Evolutionary conservation across 495 filamentous ascomycete species (phyloP).

Genomic region (Aspergillus homomorphus): DNA sequence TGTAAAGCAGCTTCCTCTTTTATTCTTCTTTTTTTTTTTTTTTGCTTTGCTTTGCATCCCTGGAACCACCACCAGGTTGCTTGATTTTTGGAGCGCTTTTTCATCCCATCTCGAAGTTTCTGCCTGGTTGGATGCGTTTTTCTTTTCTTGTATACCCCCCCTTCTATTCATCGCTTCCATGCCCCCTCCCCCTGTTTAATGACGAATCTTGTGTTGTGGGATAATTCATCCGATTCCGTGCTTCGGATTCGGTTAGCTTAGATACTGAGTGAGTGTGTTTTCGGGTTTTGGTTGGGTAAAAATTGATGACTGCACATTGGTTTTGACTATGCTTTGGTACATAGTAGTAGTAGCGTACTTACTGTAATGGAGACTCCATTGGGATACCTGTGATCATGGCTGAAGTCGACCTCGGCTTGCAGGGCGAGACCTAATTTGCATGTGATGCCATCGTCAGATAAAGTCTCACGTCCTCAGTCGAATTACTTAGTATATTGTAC

Average conservation of each 20-base stretch:
- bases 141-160: constrained; percentile 26
- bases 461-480: too few relatives aligned
- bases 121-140: constrained; percentile 23
- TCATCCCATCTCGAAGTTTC: constrained; percentile 1
- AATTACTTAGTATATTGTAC: too few relatives aligned
- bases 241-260: constrained; percentile 16
- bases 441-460: too few relatives aligned
- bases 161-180: constrained; percentile 12
- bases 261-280: constrained; percentile 7
- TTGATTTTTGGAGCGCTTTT: constrained; percentile 6
- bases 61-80: not conserved
- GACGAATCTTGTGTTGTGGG: constrained; percentile 15
- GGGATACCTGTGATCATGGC: too few relatives aligned
- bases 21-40: constrained; percentile 14
- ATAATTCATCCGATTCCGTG: constrained; percentile 8
- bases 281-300: constrained; percentile 12
- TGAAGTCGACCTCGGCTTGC: too few relatives aligned
- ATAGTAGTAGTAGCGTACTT: too few relatives aligned
- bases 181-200: constrained; percentile 18
- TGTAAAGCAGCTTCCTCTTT: constrained; percentile 28
- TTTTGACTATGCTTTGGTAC: not conserved
- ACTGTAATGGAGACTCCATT: too few relatives aligned
- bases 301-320: constrained; percentile 3
- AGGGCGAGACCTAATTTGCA: too few relatives aligned
- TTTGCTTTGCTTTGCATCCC: constrained; percentile 6